Base-by-base conservation (phyloP, 306 rosid genomes). In the Hippophae tibetana region DNA sequence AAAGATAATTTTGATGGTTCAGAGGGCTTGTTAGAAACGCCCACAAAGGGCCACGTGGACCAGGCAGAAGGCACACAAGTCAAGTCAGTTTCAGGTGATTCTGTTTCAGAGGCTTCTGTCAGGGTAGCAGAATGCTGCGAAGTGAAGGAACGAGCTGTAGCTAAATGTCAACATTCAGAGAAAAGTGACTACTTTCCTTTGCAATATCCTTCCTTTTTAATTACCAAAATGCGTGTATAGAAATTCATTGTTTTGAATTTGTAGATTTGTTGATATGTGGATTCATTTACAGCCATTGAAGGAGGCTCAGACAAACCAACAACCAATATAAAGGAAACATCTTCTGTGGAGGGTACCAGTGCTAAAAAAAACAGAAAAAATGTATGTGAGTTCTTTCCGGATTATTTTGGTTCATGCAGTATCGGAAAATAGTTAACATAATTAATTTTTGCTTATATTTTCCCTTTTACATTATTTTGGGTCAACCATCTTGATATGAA, bases 311-410 rank as follows among this genome's bases (percentile, higher is more conserved):
- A 77, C 65, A 67, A 81, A 57, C 69, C 76, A 50, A 58, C 63
- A 8, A 31, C 65, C 55, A 72, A 73, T 40, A 38, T 7, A 54
- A 84, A 79, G 72, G 84, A 84, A 48, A 57, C 63, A 18, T 56
- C 73, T 43, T 67, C 74, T 10, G 5, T 74, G 46, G 95, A 71
- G 71, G 69, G 38, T 59, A 72, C 55, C 46, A 77, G 75, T 69
- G 43, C 78, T 69, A 69, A 66, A n/a, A 90, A 84, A 74, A 77
- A 23, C 76, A 84, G 58, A 75, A 90, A 90, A 76, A 43, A 73
- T 6, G 97, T 90, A 13, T 77, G 95, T 75, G 56, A 56, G 64
- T 49, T 45, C 23, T 66, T 57, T 62, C 42, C 62, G 45, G 43
- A 59, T 61, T 53, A 31, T 31, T 57, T 62, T 54, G 13, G 3